Evolutionary conservation across 768 basidiomycete species (phyloP), one percentile per base, ranked within the genome.

Genomic region (Mycena rebaudengoi): DNA sequence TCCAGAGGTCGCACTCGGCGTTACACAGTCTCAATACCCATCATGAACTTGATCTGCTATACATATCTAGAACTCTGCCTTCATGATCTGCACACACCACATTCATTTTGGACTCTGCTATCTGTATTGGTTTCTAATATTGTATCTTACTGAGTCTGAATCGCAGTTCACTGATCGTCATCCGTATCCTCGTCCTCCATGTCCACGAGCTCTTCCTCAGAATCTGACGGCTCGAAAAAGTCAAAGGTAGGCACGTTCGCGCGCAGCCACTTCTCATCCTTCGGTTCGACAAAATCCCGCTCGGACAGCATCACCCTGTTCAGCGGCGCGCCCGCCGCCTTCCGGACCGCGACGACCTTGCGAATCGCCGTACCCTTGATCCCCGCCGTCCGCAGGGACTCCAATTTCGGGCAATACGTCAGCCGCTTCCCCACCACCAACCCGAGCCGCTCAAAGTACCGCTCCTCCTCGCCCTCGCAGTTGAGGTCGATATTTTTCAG

Each of bases 161-260:
- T 44, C 30, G 20, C 7, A 7, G 37, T 16, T 14, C n/a, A 26
- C 21, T 51, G 32, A 35, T 71, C 62, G n/a, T 70, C 69, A n/a
- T 71, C 71, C 45, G 68, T 70, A 2, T 72, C 71, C 0, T 74
- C 72, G 13, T 70, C 69, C 11, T 73, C 77, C 14, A 69, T 69
- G 23, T 75, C 78, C 7, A 66, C 58, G 18, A 65, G 63, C 40
- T 74, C 77, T 18, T 73, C 75, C 37, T 83, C 83, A 26, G 75
- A 78, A 50, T 86, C 88, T 29, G 87, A 88, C 32, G 85, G 81
- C 60, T 86, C 87, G 62, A 88, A 91, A 64, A 79, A 83, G 12
- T 85, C 84, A 16, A 91, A 79, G 30, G 75, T 75, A 60, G 86
- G 82, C 51, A 88, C 50, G 66, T 89, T 78, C 6, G 73, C 72